phyloP scores from a whole-genome alignment of 1,284 basidiomycete species.

The Baeospora myosura region DNA sequence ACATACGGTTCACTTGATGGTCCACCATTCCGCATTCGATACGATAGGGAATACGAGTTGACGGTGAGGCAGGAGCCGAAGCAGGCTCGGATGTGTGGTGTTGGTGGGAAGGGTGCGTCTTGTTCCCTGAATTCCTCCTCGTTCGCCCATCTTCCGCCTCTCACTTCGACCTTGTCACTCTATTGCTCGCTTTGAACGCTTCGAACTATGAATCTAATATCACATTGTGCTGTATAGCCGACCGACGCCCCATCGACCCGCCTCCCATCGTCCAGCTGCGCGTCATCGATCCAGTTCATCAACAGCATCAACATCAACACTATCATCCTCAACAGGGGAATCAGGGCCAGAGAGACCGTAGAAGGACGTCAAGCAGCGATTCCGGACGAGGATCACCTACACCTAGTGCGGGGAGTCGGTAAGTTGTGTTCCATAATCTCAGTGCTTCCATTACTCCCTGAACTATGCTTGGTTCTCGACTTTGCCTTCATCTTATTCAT shows the following conservation, averaged over 20 bases:
- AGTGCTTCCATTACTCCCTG: too few species aligned
- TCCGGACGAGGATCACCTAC: constrained; percentile 7
- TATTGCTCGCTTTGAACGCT: too few species aligned
- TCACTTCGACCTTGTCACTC: too few species aligned
- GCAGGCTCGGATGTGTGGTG: constrained; percentile 88
- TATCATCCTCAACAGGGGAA: not conserved
- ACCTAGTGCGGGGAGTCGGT: constrained; percentile 1
- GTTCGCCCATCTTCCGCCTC: constrained; percentile 10
- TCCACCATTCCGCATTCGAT: constrained; percentile 7
- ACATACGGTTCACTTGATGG: too few species aligned
- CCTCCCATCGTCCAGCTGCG: constrained; percentile 94
- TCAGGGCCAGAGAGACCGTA: not conserved
- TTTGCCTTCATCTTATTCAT: too few species aligned
- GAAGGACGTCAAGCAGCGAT: too few species aligned
- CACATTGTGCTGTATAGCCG: too few species aligned
- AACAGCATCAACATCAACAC: constrained; percentile 11
- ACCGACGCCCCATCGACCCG: constrained; percentile 91
- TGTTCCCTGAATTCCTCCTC: constrained; percentile 12
- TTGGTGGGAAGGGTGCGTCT: constrained; percentile 70
- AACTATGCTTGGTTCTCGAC: too few species aligned
- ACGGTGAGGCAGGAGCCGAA: constrained; percentile 84
- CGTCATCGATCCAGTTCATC: constrained; percentile 61
- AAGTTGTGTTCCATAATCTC: too few species aligned
- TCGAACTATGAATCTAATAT: too few species aligned
- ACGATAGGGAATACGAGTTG: constrained; percentile 74